Conservation (phyloP, 352 stramenopile species). For the Pythium brachiatum region DNA sequence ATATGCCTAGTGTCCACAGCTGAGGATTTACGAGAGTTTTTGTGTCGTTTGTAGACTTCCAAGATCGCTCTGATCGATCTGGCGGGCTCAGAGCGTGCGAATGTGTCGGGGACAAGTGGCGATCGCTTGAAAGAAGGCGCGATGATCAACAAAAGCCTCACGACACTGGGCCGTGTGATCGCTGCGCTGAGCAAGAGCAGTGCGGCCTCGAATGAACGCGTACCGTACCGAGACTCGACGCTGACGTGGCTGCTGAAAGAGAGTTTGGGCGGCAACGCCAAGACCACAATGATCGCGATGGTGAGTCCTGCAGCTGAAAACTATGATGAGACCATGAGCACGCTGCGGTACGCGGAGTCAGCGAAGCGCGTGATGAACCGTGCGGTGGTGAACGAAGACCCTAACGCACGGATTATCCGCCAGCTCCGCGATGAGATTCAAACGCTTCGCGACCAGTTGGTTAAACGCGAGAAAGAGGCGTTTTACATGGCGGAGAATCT, state of each 20-base stretch:
- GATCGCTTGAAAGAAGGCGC: conserved; percentile 89
- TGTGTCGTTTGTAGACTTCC: conserved; percentile 41
- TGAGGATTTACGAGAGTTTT: neutral
- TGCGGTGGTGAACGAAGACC: conserved; percentile 80
- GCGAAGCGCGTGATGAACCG: conserved; percentile 84
- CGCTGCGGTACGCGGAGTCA: conserved; percentile 77
- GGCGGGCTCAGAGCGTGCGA: conserved; percentile 76
- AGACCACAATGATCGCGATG: conserved; percentile 90
- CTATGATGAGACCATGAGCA: conserved; percentile 87
- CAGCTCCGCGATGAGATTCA: conserved; percentile 74
- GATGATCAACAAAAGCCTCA: conserved; percentile 93
- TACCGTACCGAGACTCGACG: conserved; percentile 85
- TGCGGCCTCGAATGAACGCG: conserved; percentile 36
- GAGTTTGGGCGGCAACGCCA: conserved; percentile 79
- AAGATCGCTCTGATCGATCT: conserved; percentile 88
- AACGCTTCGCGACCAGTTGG: conserved; percentile 45
- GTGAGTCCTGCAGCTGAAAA: conserved; percentile 76
- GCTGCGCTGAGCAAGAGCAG: conserved; percentile 73
- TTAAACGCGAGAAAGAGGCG: conserved; percentile 27
- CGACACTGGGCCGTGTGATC: conserved; percentile 87
- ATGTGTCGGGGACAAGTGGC: conserved; percentile 77
- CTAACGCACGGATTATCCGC: conserved; percentile 75
- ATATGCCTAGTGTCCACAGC: neutral
- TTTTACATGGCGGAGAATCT: conserved; percentile 30
- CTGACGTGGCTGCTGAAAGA: conserved; percentile 88